These are phyloP conservation scores for Globisporangium rhizosaccharum DNA, from an alignment of 352 stramenopile species.

Conservation along the genomic window DNA sequence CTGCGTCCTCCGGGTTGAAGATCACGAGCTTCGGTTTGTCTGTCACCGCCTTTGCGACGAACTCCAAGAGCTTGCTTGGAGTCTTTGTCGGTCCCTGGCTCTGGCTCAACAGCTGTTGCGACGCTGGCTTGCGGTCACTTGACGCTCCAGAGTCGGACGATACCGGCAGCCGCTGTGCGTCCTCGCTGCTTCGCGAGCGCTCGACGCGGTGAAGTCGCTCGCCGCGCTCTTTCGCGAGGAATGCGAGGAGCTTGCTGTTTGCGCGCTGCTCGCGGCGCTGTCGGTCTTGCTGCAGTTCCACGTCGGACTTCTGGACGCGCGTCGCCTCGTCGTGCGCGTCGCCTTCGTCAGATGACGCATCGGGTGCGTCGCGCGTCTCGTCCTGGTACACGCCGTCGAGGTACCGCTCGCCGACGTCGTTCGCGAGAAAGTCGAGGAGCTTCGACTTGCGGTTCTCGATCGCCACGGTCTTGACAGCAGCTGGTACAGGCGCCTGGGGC, in stretches of 20 bases:
- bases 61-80: conserved; percentile 40
- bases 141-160: conserved; percentile 23
- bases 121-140: too few species aligned
- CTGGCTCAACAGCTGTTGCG: too few species aligned
- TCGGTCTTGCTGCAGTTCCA: conserved; percentile 4
- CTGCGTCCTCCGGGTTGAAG: conserved; percentile 45
- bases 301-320: neutral
- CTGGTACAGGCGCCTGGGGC: neutral
- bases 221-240: conserved; percentile 48
- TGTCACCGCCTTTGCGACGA: conserved; percentile 47
- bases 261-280: conserved; percentile 19
- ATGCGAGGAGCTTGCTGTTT: conserved; percentile 56
- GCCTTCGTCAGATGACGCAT: conserved; percentile 13
- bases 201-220: conserved; percentile 37
- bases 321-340: neutral
- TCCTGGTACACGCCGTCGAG: conserved; percentile 68
- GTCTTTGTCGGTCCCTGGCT: conserved; percentile 1
- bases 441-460: conserved; percentile 49
- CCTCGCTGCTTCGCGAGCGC: conserved; percentile 5
- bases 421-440: conserved; percentile 68
- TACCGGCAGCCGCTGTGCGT: conserved; percentile 14
- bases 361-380: conserved; percentile 33
- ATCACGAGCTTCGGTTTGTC: conserved; percentile 50
- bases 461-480: neutral
- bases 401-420: conserved; percentile 66